Conservation (phyloP, 768 basidiomycete species). For the Arthromyces matolae region DNA sequence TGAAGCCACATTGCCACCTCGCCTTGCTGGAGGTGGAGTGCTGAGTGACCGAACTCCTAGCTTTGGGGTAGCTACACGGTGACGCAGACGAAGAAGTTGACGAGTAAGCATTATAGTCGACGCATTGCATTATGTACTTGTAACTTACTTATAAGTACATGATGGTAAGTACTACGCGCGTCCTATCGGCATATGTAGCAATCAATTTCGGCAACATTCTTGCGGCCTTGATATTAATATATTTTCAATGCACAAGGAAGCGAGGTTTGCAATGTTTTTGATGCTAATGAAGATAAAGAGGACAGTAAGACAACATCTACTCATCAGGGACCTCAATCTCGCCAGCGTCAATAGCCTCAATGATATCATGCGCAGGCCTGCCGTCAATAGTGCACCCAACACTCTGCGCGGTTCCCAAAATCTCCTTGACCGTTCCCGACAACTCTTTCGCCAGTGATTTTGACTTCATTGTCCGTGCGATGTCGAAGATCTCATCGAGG, state of each 20-base stretch:
- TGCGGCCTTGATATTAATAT: no score
- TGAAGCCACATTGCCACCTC: background rate
- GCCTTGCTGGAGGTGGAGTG: background rate
- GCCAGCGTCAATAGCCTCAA: constrained; percentile 80
- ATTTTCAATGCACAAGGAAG: background rate
- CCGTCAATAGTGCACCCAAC: constrained; percentile 97
- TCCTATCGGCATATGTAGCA: no score
- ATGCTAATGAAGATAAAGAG: constrained; percentile 19
- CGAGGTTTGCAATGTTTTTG: constrained; percentile 17
- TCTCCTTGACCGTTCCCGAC: constrained; percentile 91
- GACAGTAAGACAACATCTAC: constrained; percentile 43
- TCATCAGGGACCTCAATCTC: constrained; percentile 85
- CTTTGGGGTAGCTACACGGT: no score
- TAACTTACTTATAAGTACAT: no score
- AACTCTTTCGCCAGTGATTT: constrained; percentile 94
- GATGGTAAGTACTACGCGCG: no score
- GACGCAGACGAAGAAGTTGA: background rate
- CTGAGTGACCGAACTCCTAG: background rate
- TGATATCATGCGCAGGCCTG: constrained; percentile 87
- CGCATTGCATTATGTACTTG: no score
- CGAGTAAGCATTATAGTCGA: no score
- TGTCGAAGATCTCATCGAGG: constrained; percentile 90
- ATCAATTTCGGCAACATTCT: no score
- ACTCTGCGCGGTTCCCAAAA: constrained; percentile 95
- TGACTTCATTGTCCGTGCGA: constrained; percentile 92